phyloP scores from a whole-genome alignment of 169 alveolate genomes.

The Plasmodium ovale region DNA sequence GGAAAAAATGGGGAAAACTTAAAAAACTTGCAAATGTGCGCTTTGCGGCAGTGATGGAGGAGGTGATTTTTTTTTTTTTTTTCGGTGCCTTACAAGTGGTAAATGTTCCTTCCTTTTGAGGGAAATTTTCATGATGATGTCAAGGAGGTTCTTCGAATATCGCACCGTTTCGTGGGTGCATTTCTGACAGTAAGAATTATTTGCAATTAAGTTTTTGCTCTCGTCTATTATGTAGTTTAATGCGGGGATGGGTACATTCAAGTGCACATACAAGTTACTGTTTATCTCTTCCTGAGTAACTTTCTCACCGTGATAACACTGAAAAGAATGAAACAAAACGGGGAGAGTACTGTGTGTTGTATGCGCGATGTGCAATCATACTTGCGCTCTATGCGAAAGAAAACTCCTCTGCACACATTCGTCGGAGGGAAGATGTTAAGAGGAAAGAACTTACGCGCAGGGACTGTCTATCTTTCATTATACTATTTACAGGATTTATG shows the following conservation, averaged over 20 bases:
- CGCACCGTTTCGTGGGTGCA: slow-evolving; percentile 12
- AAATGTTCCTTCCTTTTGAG: not conserved
- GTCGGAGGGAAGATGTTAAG: no score
- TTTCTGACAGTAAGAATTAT: not conserved
- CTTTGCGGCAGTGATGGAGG: no score
- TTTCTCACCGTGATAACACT: not conserved
- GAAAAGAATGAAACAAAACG: not conserved
- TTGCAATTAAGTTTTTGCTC: slow-evolving; percentile 4
- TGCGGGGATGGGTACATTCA: slow-evolving; percentile 27
- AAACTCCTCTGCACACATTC: no score
- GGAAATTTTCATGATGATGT: slow-evolving; percentile 23
- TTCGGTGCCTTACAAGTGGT: not conserved
- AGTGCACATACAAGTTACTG: not conserved
- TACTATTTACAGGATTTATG: no score
- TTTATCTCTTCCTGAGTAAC: not conserved
- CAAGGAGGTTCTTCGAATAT: slow-evolving; percentile 22
- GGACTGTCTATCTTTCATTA: no score
- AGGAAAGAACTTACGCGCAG: no score
- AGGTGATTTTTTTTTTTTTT: no score
- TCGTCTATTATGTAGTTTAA: slow-evolving; percentile 18
- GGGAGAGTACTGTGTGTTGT: no score
- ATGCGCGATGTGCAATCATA: no score
- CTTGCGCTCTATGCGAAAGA: no score
- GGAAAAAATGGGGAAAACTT: no score
- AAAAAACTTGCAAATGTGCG: not conserved